Base-by-base conservation (phyloP, 257 asterid genomes). In the Gardenia jasminoides region DNA sequence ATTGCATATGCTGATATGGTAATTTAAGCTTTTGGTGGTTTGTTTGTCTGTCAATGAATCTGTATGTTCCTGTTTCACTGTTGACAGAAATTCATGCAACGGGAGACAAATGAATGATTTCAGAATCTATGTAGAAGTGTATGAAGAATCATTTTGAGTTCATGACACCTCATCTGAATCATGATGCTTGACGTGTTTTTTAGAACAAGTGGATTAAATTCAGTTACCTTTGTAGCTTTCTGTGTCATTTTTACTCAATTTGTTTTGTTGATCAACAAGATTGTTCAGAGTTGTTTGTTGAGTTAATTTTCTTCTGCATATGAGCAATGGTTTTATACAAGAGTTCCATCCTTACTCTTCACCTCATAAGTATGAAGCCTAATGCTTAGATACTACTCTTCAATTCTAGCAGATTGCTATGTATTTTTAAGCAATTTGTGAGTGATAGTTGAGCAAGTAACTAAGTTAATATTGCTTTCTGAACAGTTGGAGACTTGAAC, bases 401-500 rank as follows among this genome's bases (percentile, higher is more conserved):
- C 44, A 47, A 5, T 72, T 17, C 28, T 13, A 13, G 1, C 17
- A 36, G 66, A 72, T 28, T 20, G 64, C 62, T 13, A 20, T 16
- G 54, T 26, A 33, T 0, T 24, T 54, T 50, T 28, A 46, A 28
- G 46, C 22, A 13, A 15, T 12, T 50, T 46, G 43, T 41, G 0
- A 33, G 44, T 62, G 28, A 24, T 5, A 39, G 20, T 43, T 61
- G 44, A 39, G 13, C 19, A 61, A 31, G 44, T 20, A 33, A 26
- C n/a, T 43, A 39, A 62, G 4, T 71, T 64, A 64, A 28, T 76
- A 16, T 31, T 64, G 28, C 16, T 65, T 2, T 61, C 70, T 76
- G 39, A 58, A 56, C 91, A 90, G 97, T 91, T 85, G 93, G 93
- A 50, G 97, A 91, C 85, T 86, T 91, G 76, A 90, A 90, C 86